phyloP scores from a whole-genome alignment of 2,329 filamentous ascomycete species.

The Verticillium klebahnii region DNA sequence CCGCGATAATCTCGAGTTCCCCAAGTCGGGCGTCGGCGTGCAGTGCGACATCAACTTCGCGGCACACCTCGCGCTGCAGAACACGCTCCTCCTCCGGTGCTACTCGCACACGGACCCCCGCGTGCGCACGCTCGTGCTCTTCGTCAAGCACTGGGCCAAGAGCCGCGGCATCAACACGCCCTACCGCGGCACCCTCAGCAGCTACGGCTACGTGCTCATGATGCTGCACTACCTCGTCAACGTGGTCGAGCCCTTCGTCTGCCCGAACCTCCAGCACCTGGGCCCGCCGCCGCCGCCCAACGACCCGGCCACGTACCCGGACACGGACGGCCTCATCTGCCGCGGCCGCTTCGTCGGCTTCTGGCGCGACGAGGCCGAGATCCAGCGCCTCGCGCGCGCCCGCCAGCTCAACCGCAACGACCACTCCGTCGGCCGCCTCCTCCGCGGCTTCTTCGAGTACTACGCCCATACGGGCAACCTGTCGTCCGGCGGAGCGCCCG shows the following conservation, averaged over 20 bases:
- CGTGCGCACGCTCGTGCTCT: slow-evolving; percentile 73
- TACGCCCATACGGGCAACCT: slow-evolving; percentile 61
- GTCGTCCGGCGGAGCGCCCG: slow-evolving; percentile 21
- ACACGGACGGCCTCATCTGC: slow-evolving; percentile 38
- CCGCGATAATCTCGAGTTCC: slow-evolving; percentile 67
- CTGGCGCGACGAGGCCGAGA: slow-evolving; percentile 70
- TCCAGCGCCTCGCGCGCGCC: slow-evolving; percentile 52
- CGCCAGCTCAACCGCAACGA: slow-evolving; percentile 63
- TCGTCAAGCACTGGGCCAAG: slow-evolving; percentile 90
- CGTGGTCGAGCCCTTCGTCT: slow-evolving; percentile 71
- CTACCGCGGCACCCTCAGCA: slow-evolving; percentile 80
- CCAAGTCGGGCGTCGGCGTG: slow-evolving; percentile 71
- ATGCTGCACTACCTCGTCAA: slow-evolving; percentile 88
- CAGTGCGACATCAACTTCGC: slow-evolving; percentile 93
- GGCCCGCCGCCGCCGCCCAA: slow-evolving; percentile 33
- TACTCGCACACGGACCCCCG: slow-evolving; percentile 77
- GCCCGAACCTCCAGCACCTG: slow-evolving; percentile 72
- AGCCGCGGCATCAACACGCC: slow-evolving; percentile 79
- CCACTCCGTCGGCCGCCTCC: slow-evolving; percentile 64
- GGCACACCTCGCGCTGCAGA: slow-evolving; percentile 76
- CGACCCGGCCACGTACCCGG: slow-evolving; percentile 16
- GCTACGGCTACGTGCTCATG: slow-evolving; percentile 91
- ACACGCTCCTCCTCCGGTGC: slow-evolving; percentile 76
- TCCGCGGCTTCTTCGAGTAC: slow-evolving; percentile 86
- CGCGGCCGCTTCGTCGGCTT: slow-evolving; percentile 71